A percentile compares a stretch with the other conserved stretches of the same genome.
Evolutionary conservation across 1,139 yeast genomes (phyloP).

Genomic region (Zygosaccharomyces pseudobailii): DNA sequence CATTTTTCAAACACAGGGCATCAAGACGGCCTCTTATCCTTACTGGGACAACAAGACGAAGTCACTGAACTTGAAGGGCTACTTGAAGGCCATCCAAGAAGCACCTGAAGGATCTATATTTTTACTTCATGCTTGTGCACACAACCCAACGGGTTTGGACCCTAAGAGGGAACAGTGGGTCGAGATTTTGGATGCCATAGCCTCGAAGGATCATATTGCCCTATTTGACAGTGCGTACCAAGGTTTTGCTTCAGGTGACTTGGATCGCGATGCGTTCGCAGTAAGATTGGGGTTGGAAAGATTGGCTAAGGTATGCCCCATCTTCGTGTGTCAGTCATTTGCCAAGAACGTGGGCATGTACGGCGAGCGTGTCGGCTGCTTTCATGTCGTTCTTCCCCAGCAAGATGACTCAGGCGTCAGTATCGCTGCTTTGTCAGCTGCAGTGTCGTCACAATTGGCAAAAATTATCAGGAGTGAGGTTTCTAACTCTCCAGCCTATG

Average conservation of each 20-base stretch:
- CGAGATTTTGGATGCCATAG: slow-evolving; percentile 56
- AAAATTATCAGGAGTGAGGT: slow-evolving; percentile 76
- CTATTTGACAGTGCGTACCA: slow-evolving; percentile 95
- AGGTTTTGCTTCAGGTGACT: slow-evolving; percentile 91
- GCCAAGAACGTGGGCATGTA: slow-evolving; percentile 97
- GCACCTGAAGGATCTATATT: slow-evolving; percentile 81
- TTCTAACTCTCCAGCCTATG: slow-evolving; percentile 94
- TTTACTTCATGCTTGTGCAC: slow-evolving; percentile 92
- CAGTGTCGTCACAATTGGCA: slow-evolving; percentile 71
- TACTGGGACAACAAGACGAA: slow-evolving; percentile 70
- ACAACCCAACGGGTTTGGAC: slow-evolving; percentile 97
- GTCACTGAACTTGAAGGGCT: slow-evolving; percentile 63
- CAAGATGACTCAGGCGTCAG: slow-evolving; percentile 32
- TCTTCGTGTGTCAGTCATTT: slow-evolving; percentile 87
- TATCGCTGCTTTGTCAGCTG: slow-evolving; percentile 39
- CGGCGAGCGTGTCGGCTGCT: slow-evolving; percentile 96
- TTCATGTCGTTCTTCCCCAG: slow-evolving; percentile 61
- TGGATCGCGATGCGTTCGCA: slow-evolving; percentile 80
- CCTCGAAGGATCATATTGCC: slow-evolving; percentile 66
- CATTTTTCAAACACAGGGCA: slow-evolving; percentile 67
- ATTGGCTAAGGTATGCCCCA: slow-evolving; percentile 40
- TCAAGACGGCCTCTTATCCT: slow-evolving; percentile 64
- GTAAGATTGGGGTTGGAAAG: slow-evolving; percentile 73
- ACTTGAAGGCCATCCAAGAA: slow-evolving; percentile 54
- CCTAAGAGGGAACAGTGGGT: slow-evolving; percentile 86